Evolutionary conservation across 2,329 filamentous ascomycete genomes (phyloP), one percentile per base, ranked within the genome.

Genomic region (Aspergillus eucalypticola): DNA sequence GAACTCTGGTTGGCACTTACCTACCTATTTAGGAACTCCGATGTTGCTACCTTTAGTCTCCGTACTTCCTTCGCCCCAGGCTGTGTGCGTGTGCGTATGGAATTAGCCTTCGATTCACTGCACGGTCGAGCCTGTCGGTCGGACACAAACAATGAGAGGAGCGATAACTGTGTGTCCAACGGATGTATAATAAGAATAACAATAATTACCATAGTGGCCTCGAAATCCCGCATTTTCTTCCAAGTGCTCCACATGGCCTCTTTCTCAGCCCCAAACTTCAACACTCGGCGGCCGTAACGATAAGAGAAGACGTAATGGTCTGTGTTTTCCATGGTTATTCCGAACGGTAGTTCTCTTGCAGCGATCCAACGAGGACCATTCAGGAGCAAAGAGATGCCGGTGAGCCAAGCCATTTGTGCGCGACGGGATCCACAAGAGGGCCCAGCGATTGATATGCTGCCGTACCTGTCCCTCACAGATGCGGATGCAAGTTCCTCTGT

Each of bases 281-380:
- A n/a, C 52, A 17, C n/a, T 19, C 23, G 25, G 25, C 32, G 25
- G 25, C 17, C 29, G 25, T 44, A 44, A 35, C 35, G 27, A 27
- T 44, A 42, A 27, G 27, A 32, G 25, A 27, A 44, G 53, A 55
- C 41, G 53, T 55, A 55, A 55, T 55, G 53, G 29, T 46, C 53
- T 29, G 39, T 27, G 58, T 56, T 63, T 35, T 64, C 63, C 63
- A 64, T 66, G 61, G 61, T 66, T 67, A 53, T 53, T 54, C 49
- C 42, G 60, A 64, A 66, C 64, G 39, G 56, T 52, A 48, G 60
- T 66, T 66, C 64, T 64, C 48, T 54, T 55, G 44, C 41, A 32
- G 29, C 25, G 59, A 56, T 52, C 29, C 32, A 39, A 50, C 50
- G 17, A 19, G 39, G 42, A 11, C 57, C 54, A 60, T 52, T 54